Percentiles rank a stretch among this genome's conserved stretches.
These are phyloP conservation scores for Chlamydomonas schloesseri DNA, from an alignment of 139 green algal species.

Conservation along the genomic window DNA sequence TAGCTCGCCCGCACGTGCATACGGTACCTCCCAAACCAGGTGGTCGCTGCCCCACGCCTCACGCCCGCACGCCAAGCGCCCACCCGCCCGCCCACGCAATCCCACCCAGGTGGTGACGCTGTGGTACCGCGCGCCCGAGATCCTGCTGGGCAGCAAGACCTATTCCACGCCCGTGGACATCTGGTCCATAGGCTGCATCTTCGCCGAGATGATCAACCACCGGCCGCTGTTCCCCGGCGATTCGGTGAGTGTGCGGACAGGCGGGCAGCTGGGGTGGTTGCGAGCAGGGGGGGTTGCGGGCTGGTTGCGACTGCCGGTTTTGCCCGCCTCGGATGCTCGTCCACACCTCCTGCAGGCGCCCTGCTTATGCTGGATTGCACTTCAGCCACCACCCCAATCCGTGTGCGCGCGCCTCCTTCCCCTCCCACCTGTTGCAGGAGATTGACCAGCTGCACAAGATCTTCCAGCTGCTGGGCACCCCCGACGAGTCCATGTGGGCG, in stretches of 20 bases:
- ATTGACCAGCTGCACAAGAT: slow-evolving; percentile 94
- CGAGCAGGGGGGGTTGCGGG: neutral
- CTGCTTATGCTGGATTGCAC: too few species aligned
- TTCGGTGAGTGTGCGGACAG: slow-evolving; percentile 60
- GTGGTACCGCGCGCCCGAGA: slow-evolving; percentile 96
- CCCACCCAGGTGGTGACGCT: slow-evolving; percentile 97
- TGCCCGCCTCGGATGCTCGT: too few species aligned
- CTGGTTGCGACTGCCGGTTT: too few species aligned
- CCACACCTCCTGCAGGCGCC: too few species aligned
- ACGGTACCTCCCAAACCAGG: too few species aligned
- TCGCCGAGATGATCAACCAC: slow-evolving; percentile 95
- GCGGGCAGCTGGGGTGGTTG: neutral
- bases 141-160: slow-evolving; percentile 94
- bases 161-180: slow-evolving; percentile 98
- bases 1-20: too few species aligned
- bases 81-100: neutral
- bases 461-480: slow-evolving; percentile 88
- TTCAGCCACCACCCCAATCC: too few species aligned
- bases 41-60: too few species aligned
- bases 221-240: slow-evolving; percentile 85
- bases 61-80: too few species aligned
- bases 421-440: slow-evolving; percentile 66
- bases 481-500: slow-evolving; percentile 81
- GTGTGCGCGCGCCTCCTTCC: too few species aligned
- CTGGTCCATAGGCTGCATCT: slow-evolving; percentile 98